phyloP scores from a whole-genome alignment of 2,329 filamentous ascomycete species.

The Aschersonia sp. region DNA sequence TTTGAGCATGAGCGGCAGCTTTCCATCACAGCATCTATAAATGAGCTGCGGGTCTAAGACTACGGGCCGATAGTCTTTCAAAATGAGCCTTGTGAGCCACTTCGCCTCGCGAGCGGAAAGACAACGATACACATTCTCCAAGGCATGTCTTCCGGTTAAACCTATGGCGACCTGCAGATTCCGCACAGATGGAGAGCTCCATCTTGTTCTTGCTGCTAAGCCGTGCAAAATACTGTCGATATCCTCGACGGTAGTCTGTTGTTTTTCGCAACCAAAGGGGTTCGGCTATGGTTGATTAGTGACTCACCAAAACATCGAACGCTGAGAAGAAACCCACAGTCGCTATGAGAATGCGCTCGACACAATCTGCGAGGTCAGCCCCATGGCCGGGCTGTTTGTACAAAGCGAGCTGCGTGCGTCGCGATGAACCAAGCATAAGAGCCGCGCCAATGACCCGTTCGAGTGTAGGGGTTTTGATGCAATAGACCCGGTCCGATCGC shows the following conservation, averaged over 20 bases:
- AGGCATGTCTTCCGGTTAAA: conserved; percentile 22
- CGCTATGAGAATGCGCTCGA: conserved; percentile 46
- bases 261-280: conserved; percentile 12
- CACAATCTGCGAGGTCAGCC: conserved; percentile 56
- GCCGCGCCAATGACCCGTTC: conserved; percentile 53
- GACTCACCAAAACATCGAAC: not conserved
- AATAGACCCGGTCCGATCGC: conserved; percentile 65
- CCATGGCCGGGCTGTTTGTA: conserved; percentile 44
- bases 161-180: conserved; percentile 13
- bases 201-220: conserved; percentile 53
- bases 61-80: conserved; percentile 62
- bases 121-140: conserved; percentile 43
- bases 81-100: conserved; percentile 70
- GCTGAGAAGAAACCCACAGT: conserved; percentile 30
- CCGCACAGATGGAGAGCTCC: conserved; percentile 52
- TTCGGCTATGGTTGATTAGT: conserved; percentile 26
- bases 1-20: conserved; percentile 54
- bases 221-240: conserved; percentile 51
- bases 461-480: conserved; percentile 46
- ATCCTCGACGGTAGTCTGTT: conserved; percentile 51
- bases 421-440: conserved; percentile 47
- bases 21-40: conserved; percentile 48
- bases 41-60: conserved; percentile 41
- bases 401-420: conserved; percentile 44
- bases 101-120: conserved; percentile 60